Evolutionary conservation across 2,329 filamentous ascomycete species (phyloP), one percentile per base, ranked within the genome.

Genomic region (Hypoxylon sp.): DNA sequence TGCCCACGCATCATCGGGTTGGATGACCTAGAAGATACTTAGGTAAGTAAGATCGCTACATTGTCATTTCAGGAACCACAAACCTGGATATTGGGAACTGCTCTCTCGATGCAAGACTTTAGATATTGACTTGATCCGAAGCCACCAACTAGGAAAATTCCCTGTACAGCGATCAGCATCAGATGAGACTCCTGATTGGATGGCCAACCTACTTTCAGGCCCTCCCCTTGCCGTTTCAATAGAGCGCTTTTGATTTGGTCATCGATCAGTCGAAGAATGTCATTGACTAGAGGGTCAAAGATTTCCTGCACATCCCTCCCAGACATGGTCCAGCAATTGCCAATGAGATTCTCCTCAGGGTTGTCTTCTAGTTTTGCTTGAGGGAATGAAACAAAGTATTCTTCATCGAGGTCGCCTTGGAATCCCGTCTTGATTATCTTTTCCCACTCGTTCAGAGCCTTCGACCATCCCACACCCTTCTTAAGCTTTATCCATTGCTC

Each of bases 111-210:
- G 39, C 39, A 19, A 8, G 39, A 19, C 17, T 44, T 44, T 3
- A 44, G n/a, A 10, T 44, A 44, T 44, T 44, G 39, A 9, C 39
- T 44, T 4, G 39, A 44, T 44, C 39, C 39, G 17, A 44, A 44
- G n/a, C 39, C 39, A 9, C 39, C 39, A n/a, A 44, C 39, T 22
- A 44, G 8, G 17, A 44, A 44, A 9, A 44, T 44, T 17, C 39
- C 39, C 39, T 44, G n/a, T 3, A 0, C 35, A 8, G 3, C 6
- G 8, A n/a, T 44, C 39, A 44, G 39, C 17, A 19, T 11, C 17
- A 17, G 6, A 19, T 44, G 4, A 4, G 17, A 10, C 8, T 19
- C 17, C 10, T 19, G 17, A 22, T 22, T 19, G n/a, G 22, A 44
- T n/a, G 8, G 2, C 19, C 6, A 17, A 22, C 39, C 2, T 19